These are phyloP conservation scores for Stylonectria norvegica DNA, from an alignment of 2,329 filamentous ascomycete species.

Conservation along the genomic window DNA sequence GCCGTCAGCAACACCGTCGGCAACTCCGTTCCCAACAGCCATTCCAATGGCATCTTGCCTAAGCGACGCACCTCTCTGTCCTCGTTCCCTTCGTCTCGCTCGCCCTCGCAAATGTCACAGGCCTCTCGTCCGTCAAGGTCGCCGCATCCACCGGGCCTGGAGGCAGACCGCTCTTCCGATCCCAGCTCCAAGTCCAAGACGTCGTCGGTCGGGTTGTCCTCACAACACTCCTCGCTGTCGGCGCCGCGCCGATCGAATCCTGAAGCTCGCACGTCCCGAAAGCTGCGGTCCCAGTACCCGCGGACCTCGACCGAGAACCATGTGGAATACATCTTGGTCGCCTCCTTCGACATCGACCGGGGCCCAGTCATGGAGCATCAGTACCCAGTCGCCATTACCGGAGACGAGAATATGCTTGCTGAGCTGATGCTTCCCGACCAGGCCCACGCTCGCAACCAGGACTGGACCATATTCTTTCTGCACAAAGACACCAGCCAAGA, in stretches of 20 bases:
- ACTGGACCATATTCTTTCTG: conserved; percentile 99
- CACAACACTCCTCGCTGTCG: conserved; percentile 60
- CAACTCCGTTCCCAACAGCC: conserved; percentile 32
- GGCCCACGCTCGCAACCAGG: conserved; percentile 88
- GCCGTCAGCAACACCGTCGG: conserved; percentile 25
- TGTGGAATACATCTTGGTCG: conserved; percentile 98
- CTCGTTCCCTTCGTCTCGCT: conserved; percentile 59
- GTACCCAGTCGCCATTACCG: conserved; percentile 89
- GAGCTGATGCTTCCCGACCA: conserved; percentile 98
- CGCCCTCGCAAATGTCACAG: conserved; percentile 56
- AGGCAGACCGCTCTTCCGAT: conserved; percentile 55
- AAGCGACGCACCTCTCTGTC: conserved; percentile 55
- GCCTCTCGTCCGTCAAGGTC: conserved; percentile 52
- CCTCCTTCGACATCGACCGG: conserved; percentile 93
- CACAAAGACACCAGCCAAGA: conserved; percentile 89
- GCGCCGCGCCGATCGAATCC: conserved; percentile 49
- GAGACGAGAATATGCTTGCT: conserved; percentile 95
- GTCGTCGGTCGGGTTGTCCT: conserved; percentile 56
- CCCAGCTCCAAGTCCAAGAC: conserved; percentile 59
- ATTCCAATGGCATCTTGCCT: conserved; percentile 31
- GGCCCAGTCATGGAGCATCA: conserved; percentile 98
- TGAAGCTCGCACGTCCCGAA: conserved; percentile 50
- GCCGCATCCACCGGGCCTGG: conserved; percentile 48
- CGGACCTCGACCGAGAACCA: conserved; percentile 77
- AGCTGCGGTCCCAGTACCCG: conserved; percentile 71